phyloP scores from a whole-genome alignment of 2,329 filamentous ascomycete genomes.

The Trichoderma atroviride region DNA sequence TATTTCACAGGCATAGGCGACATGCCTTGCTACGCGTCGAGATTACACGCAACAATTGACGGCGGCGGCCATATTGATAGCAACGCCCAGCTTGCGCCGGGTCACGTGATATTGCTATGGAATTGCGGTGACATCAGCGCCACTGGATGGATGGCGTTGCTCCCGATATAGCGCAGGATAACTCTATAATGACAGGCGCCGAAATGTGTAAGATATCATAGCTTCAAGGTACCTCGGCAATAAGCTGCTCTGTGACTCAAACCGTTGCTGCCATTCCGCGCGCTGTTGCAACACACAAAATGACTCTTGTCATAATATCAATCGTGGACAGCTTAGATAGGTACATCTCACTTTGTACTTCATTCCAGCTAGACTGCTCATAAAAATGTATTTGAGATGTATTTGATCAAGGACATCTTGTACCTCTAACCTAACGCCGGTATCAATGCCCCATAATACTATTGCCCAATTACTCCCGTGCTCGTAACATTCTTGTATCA shows the following conservation, averaged over 20 bases:
- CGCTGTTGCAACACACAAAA: neutral
- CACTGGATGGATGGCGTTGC: neutral
- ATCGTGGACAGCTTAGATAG: neutral
- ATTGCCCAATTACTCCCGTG: slow-evolving; percentile 5
- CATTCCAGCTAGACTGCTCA: neutral
- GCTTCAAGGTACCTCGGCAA: neutral
- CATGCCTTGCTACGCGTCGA: neutral
- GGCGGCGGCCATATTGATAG: slow-evolving; percentile 30
- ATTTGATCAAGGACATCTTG: slow-evolving; percentile 19
- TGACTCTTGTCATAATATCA: neutral
- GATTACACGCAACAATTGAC: neutral
- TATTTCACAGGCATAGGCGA: neutral
- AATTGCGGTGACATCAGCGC: slow-evolving; percentile 19
- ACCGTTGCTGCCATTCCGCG: neutral
- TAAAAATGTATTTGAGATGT: slow-evolving; percentile 3
- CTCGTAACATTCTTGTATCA: neutral
- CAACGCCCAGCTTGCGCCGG: slow-evolving; percentile 29
- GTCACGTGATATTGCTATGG: slow-evolving; percentile 27
- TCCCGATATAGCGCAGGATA: neutral
- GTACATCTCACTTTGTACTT: neutral
- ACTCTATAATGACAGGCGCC: neutral
- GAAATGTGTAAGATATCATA: neutral
- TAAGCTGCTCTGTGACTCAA: neutral
- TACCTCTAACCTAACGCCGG: slow-evolving; percentile 26
- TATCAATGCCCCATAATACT: slow-evolving; percentile 20